Evolutionary conservation across 257 asterid species (phyloP).

Genomic region (Gynochthodes officinalis): DNA sequence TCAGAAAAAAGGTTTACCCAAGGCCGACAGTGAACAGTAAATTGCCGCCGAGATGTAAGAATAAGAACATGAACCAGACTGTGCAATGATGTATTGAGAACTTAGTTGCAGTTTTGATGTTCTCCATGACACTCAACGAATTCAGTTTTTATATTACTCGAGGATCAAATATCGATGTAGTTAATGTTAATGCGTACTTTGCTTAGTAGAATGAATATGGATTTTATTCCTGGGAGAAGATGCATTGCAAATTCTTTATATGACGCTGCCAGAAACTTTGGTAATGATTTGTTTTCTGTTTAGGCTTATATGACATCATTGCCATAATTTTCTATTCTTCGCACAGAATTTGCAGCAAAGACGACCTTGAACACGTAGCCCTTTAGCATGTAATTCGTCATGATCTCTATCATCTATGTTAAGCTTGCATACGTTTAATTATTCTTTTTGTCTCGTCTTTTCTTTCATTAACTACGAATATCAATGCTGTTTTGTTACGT

Average conservation of each 20-base stretch:
- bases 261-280: too few species aligned
- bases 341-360: not conserved
- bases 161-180: not conserved
- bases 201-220: too few species aligned
- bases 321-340: not conserved
- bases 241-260: not conserved
- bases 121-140: not conserved
- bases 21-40: not conserved
- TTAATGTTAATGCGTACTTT: too few species aligned
- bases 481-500: not conserved
- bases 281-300: too few species aligned
- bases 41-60: not conserved
- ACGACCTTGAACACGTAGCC: too few species aligned
- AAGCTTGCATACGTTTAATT: conserved; percentile 29
- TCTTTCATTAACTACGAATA: not conserved
- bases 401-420: not conserved
- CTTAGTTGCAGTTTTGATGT: conserved; percentile 1
- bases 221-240: not conserved
- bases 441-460: conserved; percentile 13
- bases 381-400: not conserved
- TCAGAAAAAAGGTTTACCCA: not conserved
- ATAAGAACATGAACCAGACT: too few species aligned
- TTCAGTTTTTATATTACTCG: too few species aligned
- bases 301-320: conserved; percentile 36
- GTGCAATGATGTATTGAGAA: not conserved